phyloP scores from a whole-genome alignment of 2,329 filamentous ascomycete genomes.

The Phaeosphaeria sp. region DNA sequence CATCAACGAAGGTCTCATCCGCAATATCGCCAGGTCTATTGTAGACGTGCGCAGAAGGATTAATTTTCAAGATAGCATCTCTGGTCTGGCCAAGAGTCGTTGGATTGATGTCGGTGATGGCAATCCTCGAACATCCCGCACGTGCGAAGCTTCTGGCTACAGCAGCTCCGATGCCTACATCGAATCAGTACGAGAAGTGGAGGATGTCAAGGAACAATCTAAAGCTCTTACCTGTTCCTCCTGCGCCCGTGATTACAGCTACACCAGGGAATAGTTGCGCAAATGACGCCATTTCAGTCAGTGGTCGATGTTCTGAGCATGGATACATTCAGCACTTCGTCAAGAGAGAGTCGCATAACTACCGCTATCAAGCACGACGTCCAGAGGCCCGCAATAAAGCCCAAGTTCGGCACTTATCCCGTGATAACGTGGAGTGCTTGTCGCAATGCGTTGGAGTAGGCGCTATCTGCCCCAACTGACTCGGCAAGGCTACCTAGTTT shows the following conservation, averaged over 20 bases:
- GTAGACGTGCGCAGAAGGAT: conserved; percentile 38
- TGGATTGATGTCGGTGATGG: conserved; percentile 61
- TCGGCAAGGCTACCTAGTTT: conserved; percentile 1
- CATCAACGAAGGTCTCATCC: conserved; percentile 55
- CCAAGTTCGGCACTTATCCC: conserved; percentile 3
- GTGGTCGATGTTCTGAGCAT: not conserved
- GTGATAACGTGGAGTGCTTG: not conserved
- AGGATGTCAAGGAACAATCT: too few species aligned
- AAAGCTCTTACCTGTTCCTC: conserved; percentile 41
- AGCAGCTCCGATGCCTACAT: conserved; percentile 62
- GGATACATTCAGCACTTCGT: too few species aligned
- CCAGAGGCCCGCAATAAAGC: not conserved
- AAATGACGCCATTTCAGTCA: conserved; percentile 15
- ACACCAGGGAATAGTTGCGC: conserved; percentile 33
- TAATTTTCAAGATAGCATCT: conserved; percentile 26
- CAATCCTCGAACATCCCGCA: conserved; percentile 59
- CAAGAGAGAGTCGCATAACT: too few species aligned
- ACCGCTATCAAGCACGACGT: not conserved
- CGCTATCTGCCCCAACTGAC: not conserved
- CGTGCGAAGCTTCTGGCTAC: conserved; percentile 58
- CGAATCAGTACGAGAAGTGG: conserved; percentile 3
- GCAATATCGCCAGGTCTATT: conserved; percentile 58
- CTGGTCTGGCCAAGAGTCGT: conserved; percentile 46
- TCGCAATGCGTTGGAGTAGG: conserved; percentile 6
- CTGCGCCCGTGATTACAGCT: conserved; percentile 44